Base-by-base conservation (phyloP, 495 filamentous ascomycete species). In the Xylaria nigripes region DNA sequence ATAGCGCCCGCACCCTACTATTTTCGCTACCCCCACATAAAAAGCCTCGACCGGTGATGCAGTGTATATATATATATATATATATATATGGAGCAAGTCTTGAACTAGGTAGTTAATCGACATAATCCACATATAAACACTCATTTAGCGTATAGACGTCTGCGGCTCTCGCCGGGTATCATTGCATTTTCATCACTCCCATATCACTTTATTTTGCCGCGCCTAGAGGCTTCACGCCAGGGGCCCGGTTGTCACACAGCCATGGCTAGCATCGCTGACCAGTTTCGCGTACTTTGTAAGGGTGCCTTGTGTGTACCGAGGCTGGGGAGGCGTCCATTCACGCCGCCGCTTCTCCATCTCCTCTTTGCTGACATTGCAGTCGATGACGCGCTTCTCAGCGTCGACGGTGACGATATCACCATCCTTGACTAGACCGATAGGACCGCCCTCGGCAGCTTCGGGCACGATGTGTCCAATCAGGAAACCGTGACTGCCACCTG, bases 401-500 rank as follows among this genome's bases (percentile, higher is more conserved):
- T 90, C 86, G 58, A 90, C 87, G 12, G 80, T 72, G 36, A 90
- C 80, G 55, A 68, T 72, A 61, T 90, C 86, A 9, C 86, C 86
- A 62, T 90, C 81, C 29, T 70, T 61, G 16, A 87, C 81, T 40
- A 90, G 71, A 7, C 75, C 86, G 57, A 87, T 85, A 9, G 84
- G 84, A 0, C 84, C 84, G 30, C 84, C 84, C 55, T 80, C 80
- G 61, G 83, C 79, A 8, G 84, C 84, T 67, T 87, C 84, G 16
- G 84, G 84, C 19, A 84, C 83, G 55, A 87, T 80, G 61, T 87
- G 84, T 10, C 86, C 86, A 61, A 90, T 89, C 55, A 90, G 66
- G 76, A 90, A 90, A 5, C 86, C 86, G 72, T 90, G 86, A 57
- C 76, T 81, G 48, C 87, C 87, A 43, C 87, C 87, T 22, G 80